Base-by-base conservation (phyloP, 331 rosid species). In the Quercus tomentella region DNA sequence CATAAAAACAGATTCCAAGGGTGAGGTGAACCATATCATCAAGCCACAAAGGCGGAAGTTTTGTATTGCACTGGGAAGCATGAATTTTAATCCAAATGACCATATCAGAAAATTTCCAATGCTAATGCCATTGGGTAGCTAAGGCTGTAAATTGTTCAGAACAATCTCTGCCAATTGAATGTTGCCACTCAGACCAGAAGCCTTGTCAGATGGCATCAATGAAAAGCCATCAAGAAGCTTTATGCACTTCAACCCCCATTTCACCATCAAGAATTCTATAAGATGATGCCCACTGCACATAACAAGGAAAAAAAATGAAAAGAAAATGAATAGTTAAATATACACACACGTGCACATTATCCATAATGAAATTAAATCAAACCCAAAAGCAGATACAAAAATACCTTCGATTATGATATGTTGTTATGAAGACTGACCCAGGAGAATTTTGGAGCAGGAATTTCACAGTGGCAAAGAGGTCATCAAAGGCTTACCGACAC, bases 401-500 rank as follows among this genome's bases (percentile, higher is more conserved):
- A 31, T 86, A 93, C 98, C 98, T 91, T 65, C 98, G 86, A 74
- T 93, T 92, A 66, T 93, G 98, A 80, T 93, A 93, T 11, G 97
- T 84, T 43, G 96, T 91, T 76, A 93, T 82, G 83, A 92, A 90
- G 61, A 78, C 77, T 25, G 98, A 85, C 21, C 89, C 96, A 0
- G 92, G 94, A 25, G 97, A 93, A 69, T 77, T 90, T 79, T 28
- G 92, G 21, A 94, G 96, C 76, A 92, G 83, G 80, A 89, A 92
- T 49, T 90, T 77, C 76, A 94, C 96, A 1, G 97, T 88, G 56
- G 97, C 94, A 89, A 92, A 92, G 88, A 92, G 97, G 76, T 92
- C 88, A 81, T 92, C 96, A 83, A 90, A 94, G 76, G 96, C 98
- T 92, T 80, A 37, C 58, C 56, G 68, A 66, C 56, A 80, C 31